These are phyloP conservation scores for Ceratobasidium sp. DNA, from an alignment of 1,284 basidiomycete genomes.

Conservation along the genomic window DNA sequence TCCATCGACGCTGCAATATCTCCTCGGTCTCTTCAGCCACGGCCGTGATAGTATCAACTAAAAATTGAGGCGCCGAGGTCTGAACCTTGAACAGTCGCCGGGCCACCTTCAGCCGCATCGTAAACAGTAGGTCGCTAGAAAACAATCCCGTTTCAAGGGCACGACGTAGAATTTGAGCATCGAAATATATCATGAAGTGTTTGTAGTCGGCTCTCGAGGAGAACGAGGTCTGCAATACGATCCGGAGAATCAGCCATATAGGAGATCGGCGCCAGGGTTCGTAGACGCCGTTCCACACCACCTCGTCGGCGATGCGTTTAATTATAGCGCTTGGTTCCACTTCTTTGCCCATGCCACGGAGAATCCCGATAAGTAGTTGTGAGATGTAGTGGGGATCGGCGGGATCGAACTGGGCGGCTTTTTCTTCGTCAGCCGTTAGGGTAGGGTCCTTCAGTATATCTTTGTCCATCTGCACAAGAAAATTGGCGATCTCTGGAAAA, in stretches of 20 bases:
- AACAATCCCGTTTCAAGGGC: not conserved
- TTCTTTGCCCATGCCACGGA: slow-evolving; percentile 56
- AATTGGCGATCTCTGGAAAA: slow-evolving; percentile 54
- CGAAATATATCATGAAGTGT: slow-evolving; percentile 62
- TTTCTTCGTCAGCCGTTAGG: slow-evolving; percentile 49
- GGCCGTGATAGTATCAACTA: slow-evolving; percentile 48
- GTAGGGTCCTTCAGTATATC: slow-evolving; percentile 49
- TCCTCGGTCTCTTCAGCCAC: slow-evolving; percentile 46
- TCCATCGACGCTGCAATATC: slow-evolving; percentile 54
- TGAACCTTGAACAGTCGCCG: slow-evolving; percentile 60
- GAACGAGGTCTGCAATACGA: slow-evolving; percentile 63
- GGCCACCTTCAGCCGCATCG: slow-evolving; percentile 58
- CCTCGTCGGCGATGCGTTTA: slow-evolving; percentile 64
- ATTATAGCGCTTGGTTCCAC: slow-evolving; percentile 54
- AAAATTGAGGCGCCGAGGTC: slow-evolving; percentile 49
- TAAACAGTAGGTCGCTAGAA: slow-evolving; percentile 56
- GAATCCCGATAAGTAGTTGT: slow-evolving; percentile 60
- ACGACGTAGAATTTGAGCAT: slow-evolving; percentile 55
- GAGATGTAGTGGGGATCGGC: slow-evolving; percentile 62
- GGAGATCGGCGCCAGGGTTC: slow-evolving; percentile 54
- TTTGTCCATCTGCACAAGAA: slow-evolving; percentile 57
- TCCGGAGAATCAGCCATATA: slow-evolving; percentile 63
- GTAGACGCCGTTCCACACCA: slow-evolving; percentile 52
- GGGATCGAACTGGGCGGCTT: slow-evolving; percentile 54
- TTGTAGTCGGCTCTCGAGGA: slow-evolving; percentile 58